phyloP scores from a whole-genome alignment of 345 rosid species.

The Pelargonium nanum region DNA sequence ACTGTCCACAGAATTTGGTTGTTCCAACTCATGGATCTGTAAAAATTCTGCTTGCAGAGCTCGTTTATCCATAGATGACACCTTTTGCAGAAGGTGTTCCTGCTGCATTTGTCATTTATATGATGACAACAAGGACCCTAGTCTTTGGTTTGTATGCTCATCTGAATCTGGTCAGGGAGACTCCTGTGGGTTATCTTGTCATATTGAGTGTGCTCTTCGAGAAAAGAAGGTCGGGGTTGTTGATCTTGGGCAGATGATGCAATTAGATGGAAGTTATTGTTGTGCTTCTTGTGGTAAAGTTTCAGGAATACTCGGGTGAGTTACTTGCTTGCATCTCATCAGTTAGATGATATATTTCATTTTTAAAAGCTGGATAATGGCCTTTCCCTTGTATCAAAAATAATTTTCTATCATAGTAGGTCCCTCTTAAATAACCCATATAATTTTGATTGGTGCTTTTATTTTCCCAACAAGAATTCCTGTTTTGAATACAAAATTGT shows the following conservation, averaged over 20 bases:
- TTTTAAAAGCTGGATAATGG: background rate
- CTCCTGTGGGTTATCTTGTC: conserved; percentile 88
- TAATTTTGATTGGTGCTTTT: no score
- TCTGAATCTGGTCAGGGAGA: conserved; percentile 48
- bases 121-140: conserved; percentile 85
- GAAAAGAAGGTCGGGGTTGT: conserved; percentile 74
- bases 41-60: conserved; percentile 68
- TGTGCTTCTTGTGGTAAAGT: conserved; percentile 98
- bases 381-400: no score
- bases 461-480: no score
- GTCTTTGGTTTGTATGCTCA: conserved; percentile 68
- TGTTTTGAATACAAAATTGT: no score
- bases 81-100: conserved; percentile 94
- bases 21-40: conserved; percentile 53
- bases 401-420: no score
- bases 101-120: conserved; percentile 86
- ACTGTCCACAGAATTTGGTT: conserved; percentile 33
- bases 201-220: conserved; percentile 85
- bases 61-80: conserved; percentile 43
- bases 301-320: conserved; percentile 84
- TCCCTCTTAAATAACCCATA: no score
- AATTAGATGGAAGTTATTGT: conserved; percentile 77
- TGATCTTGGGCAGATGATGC: conserved; percentile 74
- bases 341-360: background rate
- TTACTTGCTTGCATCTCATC: conserved; percentile 9